Evolutionary conservation across 495 filamentous ascomycete genomes (phyloP).

Genomic region (Talaromyces adpressus): DNA sequence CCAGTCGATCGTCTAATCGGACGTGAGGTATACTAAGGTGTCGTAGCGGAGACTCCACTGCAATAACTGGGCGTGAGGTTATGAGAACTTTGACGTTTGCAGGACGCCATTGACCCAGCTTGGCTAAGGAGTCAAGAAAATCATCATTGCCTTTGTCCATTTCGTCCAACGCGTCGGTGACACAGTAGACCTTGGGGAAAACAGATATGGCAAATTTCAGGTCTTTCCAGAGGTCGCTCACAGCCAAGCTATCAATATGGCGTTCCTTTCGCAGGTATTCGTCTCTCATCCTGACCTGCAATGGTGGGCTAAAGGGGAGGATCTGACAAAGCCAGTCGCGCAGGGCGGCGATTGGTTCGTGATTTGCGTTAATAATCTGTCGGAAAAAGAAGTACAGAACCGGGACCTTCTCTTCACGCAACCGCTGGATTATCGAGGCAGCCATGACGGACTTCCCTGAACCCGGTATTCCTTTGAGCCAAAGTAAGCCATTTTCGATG

Average conservation of each 20-base stretch:
- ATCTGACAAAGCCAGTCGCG: slow-evolving; percentile 41
- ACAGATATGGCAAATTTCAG: slow-evolving; percentile 16
- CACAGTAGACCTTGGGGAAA: slow-evolving; percentile 32
- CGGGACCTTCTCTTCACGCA: slow-evolving; percentile 23
- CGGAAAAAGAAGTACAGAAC: slow-evolving; percentile 51
- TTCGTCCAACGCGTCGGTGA: slow-evolving; percentile 45
- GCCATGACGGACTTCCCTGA: slow-evolving; percentile 46
- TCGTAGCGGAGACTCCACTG: slow-evolving; percentile 8
- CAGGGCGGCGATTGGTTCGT: slow-evolving; percentile 28
- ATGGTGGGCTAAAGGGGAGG: slow-evolving; percentile 25
- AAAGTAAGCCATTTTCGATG: slow-evolving; percentile 28
- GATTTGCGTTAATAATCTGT: slow-evolving; percentile 43
- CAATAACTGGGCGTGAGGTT: slow-evolving; percentile 29
- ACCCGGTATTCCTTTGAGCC: slow-evolving; percentile 46
- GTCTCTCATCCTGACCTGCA: slow-evolving; percentile 26
- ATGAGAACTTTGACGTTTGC: slow-evolving; percentile 33
- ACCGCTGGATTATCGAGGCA: slow-evolving; percentile 24
- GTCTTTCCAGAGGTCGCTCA: slow-evolving; percentile 18
- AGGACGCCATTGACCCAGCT: slow-evolving; percentile 30
- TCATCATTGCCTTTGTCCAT: slow-evolving; percentile 31
- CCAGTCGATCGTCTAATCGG: slow-evolving; percentile 26
- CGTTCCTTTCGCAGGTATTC: slow-evolving; percentile 12
- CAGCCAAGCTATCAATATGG: slow-evolving; percentile 13
- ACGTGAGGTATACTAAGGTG: slow-evolving; percentile 17
- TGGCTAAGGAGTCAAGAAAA: slow-evolving; percentile 24